Evolutionary conservation across 495 filamentous ascomycete species (phyloP).

Genomic region (Pseudoneurospora amorphoporcata): DNA sequence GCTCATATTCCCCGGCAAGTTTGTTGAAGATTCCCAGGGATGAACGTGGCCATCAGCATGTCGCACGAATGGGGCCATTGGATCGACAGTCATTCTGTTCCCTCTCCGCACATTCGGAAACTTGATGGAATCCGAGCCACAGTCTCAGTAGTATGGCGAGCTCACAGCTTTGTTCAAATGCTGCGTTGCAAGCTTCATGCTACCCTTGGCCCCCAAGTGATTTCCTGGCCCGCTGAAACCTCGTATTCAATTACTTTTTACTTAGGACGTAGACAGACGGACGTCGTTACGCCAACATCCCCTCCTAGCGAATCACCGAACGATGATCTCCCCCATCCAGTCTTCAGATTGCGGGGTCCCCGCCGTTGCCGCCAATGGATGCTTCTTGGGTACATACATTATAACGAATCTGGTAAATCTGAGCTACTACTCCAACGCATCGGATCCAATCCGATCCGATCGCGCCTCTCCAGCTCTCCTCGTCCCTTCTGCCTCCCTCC

Average conservation of each 20-base stretch:
- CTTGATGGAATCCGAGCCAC: background rate
- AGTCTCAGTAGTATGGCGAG: background rate
- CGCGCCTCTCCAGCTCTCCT: background rate
- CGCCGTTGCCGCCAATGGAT: background rate
- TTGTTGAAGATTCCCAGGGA: background rate
- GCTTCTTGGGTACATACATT: background rate
- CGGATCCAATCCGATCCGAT: background rate
- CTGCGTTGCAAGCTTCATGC: background rate
- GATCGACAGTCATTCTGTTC: background rate
- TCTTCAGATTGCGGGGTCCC: background rate
- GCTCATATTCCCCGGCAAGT: background rate
- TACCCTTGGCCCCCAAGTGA: background rate
- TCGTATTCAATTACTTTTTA: background rate
- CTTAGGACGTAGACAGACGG: background rate
- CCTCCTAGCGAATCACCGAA: background rate
- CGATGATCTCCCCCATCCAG: background rate
- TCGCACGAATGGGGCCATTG: background rate
- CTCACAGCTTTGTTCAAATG: background rate
- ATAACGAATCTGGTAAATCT: background rate
- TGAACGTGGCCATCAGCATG: background rate
- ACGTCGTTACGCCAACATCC: background rate
- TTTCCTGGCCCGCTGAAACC: background rate
- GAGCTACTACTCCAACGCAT: background rate
- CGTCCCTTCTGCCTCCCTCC: background rate
- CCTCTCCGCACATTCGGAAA: background rate